Conservation (phyloP, 371 early-diverging fungal genomes). For the Hamiltosporidium tvaerminnensis region DNA sequence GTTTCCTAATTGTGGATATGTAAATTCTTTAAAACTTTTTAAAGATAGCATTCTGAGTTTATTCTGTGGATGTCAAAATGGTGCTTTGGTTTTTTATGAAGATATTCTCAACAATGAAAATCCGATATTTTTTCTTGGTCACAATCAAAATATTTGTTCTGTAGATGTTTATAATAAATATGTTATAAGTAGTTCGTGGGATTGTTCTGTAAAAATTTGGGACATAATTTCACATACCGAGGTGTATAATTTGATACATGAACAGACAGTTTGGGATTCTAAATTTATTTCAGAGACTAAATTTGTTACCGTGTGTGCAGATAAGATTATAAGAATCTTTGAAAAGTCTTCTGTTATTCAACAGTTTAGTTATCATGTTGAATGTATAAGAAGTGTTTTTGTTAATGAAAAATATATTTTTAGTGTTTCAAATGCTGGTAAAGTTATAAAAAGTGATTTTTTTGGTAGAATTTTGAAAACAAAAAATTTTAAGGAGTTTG, state of each 20-base stretch:
- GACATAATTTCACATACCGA: not conserved
- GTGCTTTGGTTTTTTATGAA: constrained; percentile 12
- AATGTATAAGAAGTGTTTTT: constrained; percentile 36
- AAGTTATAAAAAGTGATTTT: constrained; percentile 20
- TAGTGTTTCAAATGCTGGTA: constrained; percentile 46
- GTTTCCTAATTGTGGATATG: constrained; percentile 11
- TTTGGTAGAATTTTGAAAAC: constrained; percentile 23
- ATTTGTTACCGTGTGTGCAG: constrained; percentile 44
- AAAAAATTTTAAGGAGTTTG: constrained; percentile 22
- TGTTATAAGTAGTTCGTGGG: constrained; percentile 47
- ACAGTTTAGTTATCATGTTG: constrained; percentile 24
- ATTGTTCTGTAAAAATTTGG: constrained; percentile 28
- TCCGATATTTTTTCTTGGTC: constrained; percentile 8
- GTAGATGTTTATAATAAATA: constrained; percentile 15
- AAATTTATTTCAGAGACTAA: constrained; percentile 25
- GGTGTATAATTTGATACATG: constrained; percentile 20
- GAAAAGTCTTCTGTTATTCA: constrained; percentile 11
- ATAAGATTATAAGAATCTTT: constrained; percentile 31
- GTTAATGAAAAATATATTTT: constrained; percentile 24
- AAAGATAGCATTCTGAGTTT: constrained; percentile 1
- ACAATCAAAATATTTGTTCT: constrained; percentile 44
- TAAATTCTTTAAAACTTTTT: constrained; percentile 24
- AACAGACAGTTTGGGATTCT: constrained; percentile 38
- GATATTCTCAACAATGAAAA: not conserved
- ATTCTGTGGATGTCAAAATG: constrained; percentile 33